Evolutionary conservation across 2,329 filamentous ascomycete species (phyloP).

Genomic region (Penicillium sp.): DNA sequence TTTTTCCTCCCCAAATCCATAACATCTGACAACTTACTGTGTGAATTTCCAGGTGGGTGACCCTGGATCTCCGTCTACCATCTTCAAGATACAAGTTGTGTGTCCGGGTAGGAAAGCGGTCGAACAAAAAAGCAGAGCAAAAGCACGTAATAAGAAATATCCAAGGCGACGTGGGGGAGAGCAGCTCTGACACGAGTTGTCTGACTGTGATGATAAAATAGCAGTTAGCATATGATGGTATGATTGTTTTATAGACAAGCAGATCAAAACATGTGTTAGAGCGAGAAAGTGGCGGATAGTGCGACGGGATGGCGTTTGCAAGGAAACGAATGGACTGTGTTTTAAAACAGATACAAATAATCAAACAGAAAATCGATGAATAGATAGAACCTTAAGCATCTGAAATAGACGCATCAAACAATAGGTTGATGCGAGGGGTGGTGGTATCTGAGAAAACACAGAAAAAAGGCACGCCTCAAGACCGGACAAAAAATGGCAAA

Average conservation of each 20-base stretch:
- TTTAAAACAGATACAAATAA: not conserved
- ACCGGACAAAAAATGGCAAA: not conserved
- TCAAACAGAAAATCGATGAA: not conserved
- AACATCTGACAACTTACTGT: constrained; percentile 64
- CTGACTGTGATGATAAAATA: not conserved
- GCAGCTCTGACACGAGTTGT: not conserved
- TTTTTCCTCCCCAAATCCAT: not conserved
- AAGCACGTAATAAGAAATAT: constrained; percentile 1
- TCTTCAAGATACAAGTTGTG: constrained; percentile 51
- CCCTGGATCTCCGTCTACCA: constrained; percentile 94
- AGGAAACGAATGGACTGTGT: not conserved
- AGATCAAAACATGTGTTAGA: not conserved
- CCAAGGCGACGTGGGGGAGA: constrained; percentile 1
- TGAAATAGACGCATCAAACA: not conserved
- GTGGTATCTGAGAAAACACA: constrained; percentile 3
- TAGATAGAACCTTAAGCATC: not conserved
- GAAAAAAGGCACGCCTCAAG: not conserved
- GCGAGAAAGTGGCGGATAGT: not conserved
- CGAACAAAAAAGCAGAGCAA: constrained; percentile 12
- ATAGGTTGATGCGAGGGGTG: not conserved
- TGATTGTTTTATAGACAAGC: not conserved
- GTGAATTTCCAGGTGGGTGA: constrained; percentile 99
- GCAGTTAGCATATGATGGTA: not conserved
- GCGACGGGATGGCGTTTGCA: not conserved
- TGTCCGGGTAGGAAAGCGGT: constrained; percentile 20